Base-by-base conservation (phyloP, 768 basidiomycete genomes). In the Mycena olivaceomarginata region DNA sequence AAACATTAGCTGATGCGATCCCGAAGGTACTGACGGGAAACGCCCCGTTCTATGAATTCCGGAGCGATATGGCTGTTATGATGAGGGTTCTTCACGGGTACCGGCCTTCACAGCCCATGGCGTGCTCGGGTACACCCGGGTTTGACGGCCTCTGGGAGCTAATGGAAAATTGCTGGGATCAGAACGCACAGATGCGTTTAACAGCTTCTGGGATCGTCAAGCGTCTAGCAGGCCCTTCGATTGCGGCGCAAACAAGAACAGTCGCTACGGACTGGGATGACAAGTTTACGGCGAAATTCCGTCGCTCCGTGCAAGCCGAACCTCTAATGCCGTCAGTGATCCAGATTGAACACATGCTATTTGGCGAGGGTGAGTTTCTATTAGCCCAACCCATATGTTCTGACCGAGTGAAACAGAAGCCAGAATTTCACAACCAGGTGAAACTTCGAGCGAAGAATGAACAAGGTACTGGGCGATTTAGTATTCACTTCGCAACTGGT, bases 41-140 rank as follows among this genome's bases (percentile, higher is more conserved):
- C 8, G n/a, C 22, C 53, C 53, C 53, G n/a, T 56, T 48, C 16
- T 15, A 48, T n/a, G n/a, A 56, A 56, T n/a, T 56, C 2, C n/a
- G 13, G 16, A 48, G 22, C 22, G 53, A 56, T n/a, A 13, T 8
- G n/a, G 8, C 53, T 13, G n/a, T 48, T 15, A 56, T 56, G 13
- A 22, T 56, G 8, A 56, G 1, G 20, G 20, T 56, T 56, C 5
- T 22, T 12, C n/a, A 22, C 4, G 53, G 53, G 16, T 45, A 0
- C 70, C 90, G 89, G 82, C 82, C 48, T 18, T 18, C 48, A 16
- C 12, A 8, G 48, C 48, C 48, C 4, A 3, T 15, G 16, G 25
- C 22, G 9, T 72, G 63, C 62, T 16, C 20, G n/a, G 12, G 1
- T 12, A 39, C 51, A 39, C 5, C 65, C 10, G 39, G 11, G 15